A percentile compares a stretch with the other conserved stretches of the same genome.
Evolutionary conservation across 1,284 basidiomycete species (phyloP).

Genomic region (Coriolopsis trogii): DNA sequence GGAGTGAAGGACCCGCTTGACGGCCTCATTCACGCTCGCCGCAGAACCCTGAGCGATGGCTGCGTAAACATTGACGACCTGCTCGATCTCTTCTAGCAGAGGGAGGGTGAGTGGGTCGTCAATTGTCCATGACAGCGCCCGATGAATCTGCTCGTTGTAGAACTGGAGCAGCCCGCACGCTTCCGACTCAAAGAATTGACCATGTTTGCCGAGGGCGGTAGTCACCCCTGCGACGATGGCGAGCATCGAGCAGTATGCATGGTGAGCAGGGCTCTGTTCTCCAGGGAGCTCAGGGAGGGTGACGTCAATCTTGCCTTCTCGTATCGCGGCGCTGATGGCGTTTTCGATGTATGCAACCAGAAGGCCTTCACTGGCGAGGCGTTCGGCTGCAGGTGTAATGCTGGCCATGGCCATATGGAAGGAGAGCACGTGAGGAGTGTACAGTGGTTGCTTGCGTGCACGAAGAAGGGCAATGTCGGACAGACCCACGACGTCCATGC

Average conservation of each 20-base stretch:
- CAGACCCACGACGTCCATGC: constrained; percentile 70
- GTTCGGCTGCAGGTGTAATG: constrained; percentile 77
- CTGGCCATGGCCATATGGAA: constrained; percentile 89
- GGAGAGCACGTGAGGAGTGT: constrained; percentile 75
- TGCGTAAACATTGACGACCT: constrained; percentile 75
- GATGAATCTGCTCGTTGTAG: constrained; percentile 79
- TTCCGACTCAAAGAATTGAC: constrained; percentile 86
- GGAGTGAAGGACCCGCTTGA: constrained; percentile 64
- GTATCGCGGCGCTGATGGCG: constrained; percentile 74
- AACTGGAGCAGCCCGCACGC: constrained; percentile 86
- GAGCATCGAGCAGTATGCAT: constrained; percentile 85
- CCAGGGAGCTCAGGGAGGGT: constrained; percentile 68
- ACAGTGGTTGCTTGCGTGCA: constrained; percentile 64
- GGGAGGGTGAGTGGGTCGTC: constrained; percentile 74
- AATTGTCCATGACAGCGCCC: constrained; percentile 79
- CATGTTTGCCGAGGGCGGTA: constrained; percentile 62
- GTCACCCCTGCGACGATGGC: constrained; percentile 80
- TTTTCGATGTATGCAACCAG: constrained; percentile 85
- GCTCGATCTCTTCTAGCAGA: constrained; percentile 80
- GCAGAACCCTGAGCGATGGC: constrained; percentile 60
- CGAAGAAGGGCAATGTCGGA: constrained; percentile 65
- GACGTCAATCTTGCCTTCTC: constrained; percentile 74
- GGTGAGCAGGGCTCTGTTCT: constrained; percentile 78
- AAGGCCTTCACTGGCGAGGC: constrained; percentile 83
- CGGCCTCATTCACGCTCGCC: constrained; percentile 47